phyloP scores from a whole-genome alignment of 2,329 filamentous ascomycete species.

The Penicillium sp. region DNA sequence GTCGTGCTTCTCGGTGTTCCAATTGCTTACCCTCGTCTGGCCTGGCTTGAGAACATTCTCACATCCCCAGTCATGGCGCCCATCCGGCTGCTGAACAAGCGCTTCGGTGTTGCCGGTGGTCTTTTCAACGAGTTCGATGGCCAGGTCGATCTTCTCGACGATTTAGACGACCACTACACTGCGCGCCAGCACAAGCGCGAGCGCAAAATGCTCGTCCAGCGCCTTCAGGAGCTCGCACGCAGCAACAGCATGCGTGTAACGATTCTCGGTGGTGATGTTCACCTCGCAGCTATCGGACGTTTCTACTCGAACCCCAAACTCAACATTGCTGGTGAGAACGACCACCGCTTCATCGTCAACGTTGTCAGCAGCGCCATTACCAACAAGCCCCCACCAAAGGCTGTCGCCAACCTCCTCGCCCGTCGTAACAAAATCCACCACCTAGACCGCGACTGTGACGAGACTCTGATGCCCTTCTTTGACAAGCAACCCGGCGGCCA shows the following conservation, averaged over 20 bases:
- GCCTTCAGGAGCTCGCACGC: constrained; percentile 62
- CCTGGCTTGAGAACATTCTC: constrained; percentile 95
- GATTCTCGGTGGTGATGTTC: constrained; percentile 66
- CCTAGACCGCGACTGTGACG: constrained; percentile 63
- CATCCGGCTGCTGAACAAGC: constrained; percentile 84
- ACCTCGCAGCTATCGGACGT: constrained; percentile 55
- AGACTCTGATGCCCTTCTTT: constrained; percentile 65
- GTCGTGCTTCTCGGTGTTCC: constrained; percentile 69
- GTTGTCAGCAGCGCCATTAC: constrained; percentile 67
- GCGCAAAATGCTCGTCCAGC: constrained; percentile 70
- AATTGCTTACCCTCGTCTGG: constrained; percentile 72
- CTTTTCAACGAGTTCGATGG: constrained; percentile 95
- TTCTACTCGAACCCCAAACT: constrained; percentile 65
- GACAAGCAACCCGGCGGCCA: constrained; percentile 60
- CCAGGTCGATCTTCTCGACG: constrained; percentile 64
- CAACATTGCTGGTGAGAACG: constrained; percentile 57
- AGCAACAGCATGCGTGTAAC: constrained; percentile 60
- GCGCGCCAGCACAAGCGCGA: constrained; percentile 89
- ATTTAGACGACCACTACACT: constrained; percentile 76
- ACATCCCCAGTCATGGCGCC: constrained; percentile 83
- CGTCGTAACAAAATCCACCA: constrained; percentile 67
- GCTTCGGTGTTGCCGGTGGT: constrained; percentile 81
- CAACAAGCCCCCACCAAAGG: constrained; percentile 67
- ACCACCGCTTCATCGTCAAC: constrained; percentile 66
- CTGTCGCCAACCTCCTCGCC: constrained; percentile 66